Evolutionary conservation across 345 rosid species (phyloP), one percentile per base, ranked within the genome.

Genomic region (Pugionium cornutum): DNA sequence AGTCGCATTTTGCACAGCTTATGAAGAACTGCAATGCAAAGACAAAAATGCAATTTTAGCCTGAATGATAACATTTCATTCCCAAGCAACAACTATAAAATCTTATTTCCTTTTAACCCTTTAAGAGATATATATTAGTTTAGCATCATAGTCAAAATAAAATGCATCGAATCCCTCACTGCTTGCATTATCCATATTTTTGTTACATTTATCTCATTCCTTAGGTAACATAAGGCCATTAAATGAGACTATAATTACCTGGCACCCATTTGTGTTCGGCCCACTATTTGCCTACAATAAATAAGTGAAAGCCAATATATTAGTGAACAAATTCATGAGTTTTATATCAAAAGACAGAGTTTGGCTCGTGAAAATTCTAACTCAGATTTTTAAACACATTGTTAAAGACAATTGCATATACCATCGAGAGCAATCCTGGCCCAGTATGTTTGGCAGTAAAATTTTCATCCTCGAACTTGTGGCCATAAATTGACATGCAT

Each of bases 351-450:
- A 18, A 35, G 11, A 27, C 66, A 49, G 2, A 47, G 11, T 1
- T 9, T 58, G 10, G 34, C 9, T 9, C 31, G 31, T 6, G 68
- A 36, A 8, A 28, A 2, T 0, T 8, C 11, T 53, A 59, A 28
- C 3, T 10, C 31, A 47, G 1, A 26, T 35, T 32, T 4, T 47
- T 9, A 2, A 18, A 34, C 7, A 54, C 6, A 7, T 59, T 50
- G 1, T 25, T 3, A 37, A 64, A 60, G 31, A 36, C 50, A 35
- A 9, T 27, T 3, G 39, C 77, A 75, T 80, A 90, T 80, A 90
- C 99, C 99, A 94, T 90, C 1, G 99, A 94, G 39, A 91, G 83
- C 25, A 90, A 76, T 68, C 99, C 99, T 9, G 97, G 97, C 9
- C 99, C 97, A 43, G 97, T 94, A 78, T 94, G 99, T 56, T 87